Percentiles rank a stretch among this genome's conserved stretches.
Evolutionary conservation across 2,329 filamentous ascomycete genomes (phyloP).

Genomic region (Xylariaceae sp.): DNA sequence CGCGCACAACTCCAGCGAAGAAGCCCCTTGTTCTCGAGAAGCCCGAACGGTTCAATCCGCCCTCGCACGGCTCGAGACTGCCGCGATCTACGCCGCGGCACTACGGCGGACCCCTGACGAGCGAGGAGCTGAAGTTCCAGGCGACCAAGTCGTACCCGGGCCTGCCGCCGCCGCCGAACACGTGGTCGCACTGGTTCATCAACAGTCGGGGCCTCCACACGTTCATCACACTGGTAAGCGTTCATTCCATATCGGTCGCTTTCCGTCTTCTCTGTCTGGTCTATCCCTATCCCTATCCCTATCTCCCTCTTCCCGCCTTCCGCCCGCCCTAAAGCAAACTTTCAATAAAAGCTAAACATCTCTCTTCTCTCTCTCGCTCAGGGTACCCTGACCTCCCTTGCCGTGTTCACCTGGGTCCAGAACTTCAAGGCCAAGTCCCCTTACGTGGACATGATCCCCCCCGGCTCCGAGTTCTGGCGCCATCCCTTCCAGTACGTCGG

Average conservation of each 20-base stretch:
- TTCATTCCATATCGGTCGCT: too few species aligned
- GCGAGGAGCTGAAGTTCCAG: conserved; percentile 61
- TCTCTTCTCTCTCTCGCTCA: too few species aligned
- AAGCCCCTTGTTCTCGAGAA: conserved; percentile 74
- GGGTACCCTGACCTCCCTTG: conserved; percentile 64
- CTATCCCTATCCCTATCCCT: too few species aligned
- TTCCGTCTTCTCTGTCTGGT: too few species aligned
- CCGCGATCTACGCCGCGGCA: conserved; percentile 51
- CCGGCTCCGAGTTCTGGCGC: conserved; percentile 59
- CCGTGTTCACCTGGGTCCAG: conserved; percentile 65
- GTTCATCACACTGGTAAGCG: conserved; percentile 77
- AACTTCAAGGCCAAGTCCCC: conserved; percentile 78
- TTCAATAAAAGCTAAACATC: conserved; percentile 1
- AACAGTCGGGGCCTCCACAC: conserved; percentile 71
- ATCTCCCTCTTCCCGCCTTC: neutral
- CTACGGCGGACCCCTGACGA: conserved; percentile 68
- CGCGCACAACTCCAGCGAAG: too few species aligned
- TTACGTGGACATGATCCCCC: conserved; percentile 72
- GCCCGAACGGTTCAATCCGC: conserved; percentile 83
- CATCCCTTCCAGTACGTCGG: conserved; percentile 64
- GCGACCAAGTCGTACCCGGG: conserved; percentile 73
- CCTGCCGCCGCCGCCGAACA: conserved; percentile 79
- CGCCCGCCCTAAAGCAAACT: neutral
- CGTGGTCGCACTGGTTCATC: conserved; percentile 79
- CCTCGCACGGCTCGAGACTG: conserved; percentile 75